Evolutionary conservation across 169 alveolate species (phyloP).

Genomic region (Theileria parva): DNA sequence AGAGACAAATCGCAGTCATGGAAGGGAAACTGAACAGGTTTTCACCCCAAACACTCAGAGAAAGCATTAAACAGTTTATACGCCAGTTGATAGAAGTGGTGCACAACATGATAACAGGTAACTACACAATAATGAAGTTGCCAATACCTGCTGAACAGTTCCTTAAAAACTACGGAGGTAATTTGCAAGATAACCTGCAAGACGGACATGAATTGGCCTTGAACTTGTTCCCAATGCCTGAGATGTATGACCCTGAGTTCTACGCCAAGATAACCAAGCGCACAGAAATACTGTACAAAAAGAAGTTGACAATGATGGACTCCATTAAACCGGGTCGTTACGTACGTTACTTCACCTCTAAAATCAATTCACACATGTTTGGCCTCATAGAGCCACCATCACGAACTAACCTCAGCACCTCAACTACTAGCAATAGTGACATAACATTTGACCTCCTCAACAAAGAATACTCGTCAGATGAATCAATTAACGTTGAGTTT

Average conservation of each 20-base stretch:
- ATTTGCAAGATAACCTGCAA: conserved; percentile 79
- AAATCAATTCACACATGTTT: conserved; percentile 64
- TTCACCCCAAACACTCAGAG: conserved; percentile 75
- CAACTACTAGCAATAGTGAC: conserved; percentile 16
- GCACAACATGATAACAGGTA: conserved; percentile 84
- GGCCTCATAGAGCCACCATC: conserved; percentile 66
- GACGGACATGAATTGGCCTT: conserved; percentile 83
- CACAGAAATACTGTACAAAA: conserved; percentile 61
- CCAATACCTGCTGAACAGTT: conserved; percentile 81
- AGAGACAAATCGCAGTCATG: conserved; percentile 66
- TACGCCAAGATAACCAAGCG: conserved; percentile 66
- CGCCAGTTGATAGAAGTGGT: conserved; percentile 82
- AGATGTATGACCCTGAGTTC: conserved; percentile 78
- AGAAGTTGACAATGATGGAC: conserved; percentile 69
- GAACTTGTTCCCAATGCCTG: conserved; percentile 79
- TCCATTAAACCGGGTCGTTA: conserved; percentile 60
- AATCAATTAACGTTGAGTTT: conserved; percentile 64
- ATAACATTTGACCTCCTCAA: conserved; percentile 35
- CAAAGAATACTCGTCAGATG: conserved; percentile 61
- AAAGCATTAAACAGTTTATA: conserved; percentile 77
- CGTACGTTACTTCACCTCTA: conserved; percentile 63
- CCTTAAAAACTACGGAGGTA: conserved; percentile 82
- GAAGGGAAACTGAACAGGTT: conserved; percentile 72
- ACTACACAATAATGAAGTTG: conserved; percentile 81
- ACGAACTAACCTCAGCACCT: conserved; percentile 15